A percentile compares a stretch with the other conserved stretches of the same genome.
phyloP scores from a whole-genome alignment of 768 basidiomycete genomes.

The Cystofilobasidium macerans region DNA sequence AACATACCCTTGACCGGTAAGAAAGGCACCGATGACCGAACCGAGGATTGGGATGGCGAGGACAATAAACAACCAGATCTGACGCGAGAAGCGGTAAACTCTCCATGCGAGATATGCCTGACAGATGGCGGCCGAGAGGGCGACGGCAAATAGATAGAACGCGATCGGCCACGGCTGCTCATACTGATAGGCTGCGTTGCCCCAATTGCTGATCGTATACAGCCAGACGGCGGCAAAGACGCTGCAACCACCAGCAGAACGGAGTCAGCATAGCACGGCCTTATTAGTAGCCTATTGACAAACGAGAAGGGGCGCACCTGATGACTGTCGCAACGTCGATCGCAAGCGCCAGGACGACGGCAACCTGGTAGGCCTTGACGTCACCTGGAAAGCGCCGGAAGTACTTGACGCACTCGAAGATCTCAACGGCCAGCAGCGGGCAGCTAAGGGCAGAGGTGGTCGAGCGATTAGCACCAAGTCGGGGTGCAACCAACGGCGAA shows the following conservation, averaged over 20 bases:
- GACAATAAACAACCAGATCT: not conserved
- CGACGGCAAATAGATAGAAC: not conserved
- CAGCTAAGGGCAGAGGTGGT: not conserved
- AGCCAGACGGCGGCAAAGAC: not conserved
- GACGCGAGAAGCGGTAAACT: not conserved
- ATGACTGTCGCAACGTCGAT: not conserved
- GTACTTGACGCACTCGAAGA: not conserved
- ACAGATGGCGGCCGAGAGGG: not conserved
- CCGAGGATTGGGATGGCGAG: not conserved
- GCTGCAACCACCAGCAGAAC: too few relatives aligned
- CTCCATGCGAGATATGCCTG: not conserved
- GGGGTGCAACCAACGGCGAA: not conserved
- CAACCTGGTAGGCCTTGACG: not conserved
- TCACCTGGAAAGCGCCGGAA: not conserved
- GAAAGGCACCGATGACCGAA: not conserved
- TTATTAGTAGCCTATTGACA: too few relatives aligned
- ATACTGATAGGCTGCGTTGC: not conserved
- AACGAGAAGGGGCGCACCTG: too few relatives aligned
- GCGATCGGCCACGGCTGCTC: not conserved
- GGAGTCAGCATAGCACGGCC: too few relatives aligned
- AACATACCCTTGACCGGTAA: not conserved
- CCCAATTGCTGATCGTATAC: not conserved
- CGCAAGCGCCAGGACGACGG: not conserved
- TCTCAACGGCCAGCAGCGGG: not conserved
- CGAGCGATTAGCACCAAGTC: not conserved